These are phyloP conservation scores for Vanrija humicola DNA, from an alignment of 1,284 basidiomycete genomes.

Conservation along the genomic window DNA sequence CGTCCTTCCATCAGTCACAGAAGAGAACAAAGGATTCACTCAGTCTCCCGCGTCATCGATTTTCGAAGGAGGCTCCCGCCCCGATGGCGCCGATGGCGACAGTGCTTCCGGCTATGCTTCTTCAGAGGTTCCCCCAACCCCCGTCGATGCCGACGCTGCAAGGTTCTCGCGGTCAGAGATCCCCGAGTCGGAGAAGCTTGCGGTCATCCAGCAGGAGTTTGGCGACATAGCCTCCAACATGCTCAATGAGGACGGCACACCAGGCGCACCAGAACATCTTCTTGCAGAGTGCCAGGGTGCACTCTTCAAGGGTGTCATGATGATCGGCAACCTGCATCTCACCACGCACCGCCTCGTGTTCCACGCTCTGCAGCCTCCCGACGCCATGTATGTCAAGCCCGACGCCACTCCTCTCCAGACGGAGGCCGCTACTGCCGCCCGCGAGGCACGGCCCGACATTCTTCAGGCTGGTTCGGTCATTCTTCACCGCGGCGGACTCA, in stretches of 20 bases:
- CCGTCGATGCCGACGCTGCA: neutral
- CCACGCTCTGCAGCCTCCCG: slow-evolving; percentile 60
- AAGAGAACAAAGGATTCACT: neutral
- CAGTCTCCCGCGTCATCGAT: neutral
- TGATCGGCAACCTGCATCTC: slow-evolving; percentile 61
- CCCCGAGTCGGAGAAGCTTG: slow-evolving; percentile 40
- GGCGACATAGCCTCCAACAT: slow-evolving; percentile 44
- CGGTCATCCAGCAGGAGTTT: slow-evolving; percentile 46
- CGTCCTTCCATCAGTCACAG: neutral
- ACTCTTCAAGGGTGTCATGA: slow-evolving; percentile 52
- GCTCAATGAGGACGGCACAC: slow-evolving; percentile 54
- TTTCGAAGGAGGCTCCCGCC: neutral
- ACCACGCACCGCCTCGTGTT: slow-evolving; percentile 64
- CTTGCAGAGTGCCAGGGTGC: slow-evolving; percentile 57
- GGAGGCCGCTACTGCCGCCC: slow-evolving; percentile 9
- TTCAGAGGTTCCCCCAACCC: neutral
- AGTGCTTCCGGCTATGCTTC: neutral
- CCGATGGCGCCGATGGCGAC: neutral
- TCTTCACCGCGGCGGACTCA: slow-evolving; percentile 51
- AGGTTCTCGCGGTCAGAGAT: slow-evolving; percentile 17
- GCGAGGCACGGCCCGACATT: slow-evolving; percentile 28
- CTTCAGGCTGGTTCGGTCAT: slow-evolving; percentile 58
- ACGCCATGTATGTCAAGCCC: slow-evolving; percentile 15
- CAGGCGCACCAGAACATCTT: slow-evolving; percentile 54
- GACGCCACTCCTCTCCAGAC: slow-evolving; percentile 29